phyloP scores from a whole-genome alignment of 306 rosid genomes.

The Lathyrus tuberosus region DNA sequence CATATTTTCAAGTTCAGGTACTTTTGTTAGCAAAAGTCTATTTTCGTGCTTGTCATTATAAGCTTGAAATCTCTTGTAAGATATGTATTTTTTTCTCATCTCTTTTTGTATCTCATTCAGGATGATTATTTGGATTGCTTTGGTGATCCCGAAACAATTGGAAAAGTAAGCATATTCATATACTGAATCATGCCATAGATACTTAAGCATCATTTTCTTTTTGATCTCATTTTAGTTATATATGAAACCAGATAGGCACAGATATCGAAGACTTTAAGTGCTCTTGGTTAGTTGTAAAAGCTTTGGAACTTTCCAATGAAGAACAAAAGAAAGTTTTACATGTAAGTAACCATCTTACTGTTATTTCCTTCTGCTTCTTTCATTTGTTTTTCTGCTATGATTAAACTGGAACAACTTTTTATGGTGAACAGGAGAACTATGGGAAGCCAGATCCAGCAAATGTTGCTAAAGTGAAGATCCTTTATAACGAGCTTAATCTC shows the following conservation, averaged over 20 bases:
- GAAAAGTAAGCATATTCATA: slow-evolving; percentile 60
- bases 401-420: slow-evolving; percentile 24
- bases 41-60: neutral
- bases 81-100: slow-evolving; percentile 5
- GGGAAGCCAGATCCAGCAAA: slow-evolving; percentile 68
- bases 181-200: slow-evolving; percentile 6
- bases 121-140: slow-evolving; percentile 97
- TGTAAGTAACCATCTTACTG: slow-evolving; percentile 52
- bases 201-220: slow-evolving; percentile 19
- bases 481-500: slow-evolving; percentile 73
- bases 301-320: slow-evolving; percentile 70
- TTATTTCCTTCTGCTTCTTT: neutral
- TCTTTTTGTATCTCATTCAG: slow-evolving; percentile 43
- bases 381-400: slow-evolving; percentile 1
- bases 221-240: slow-evolving; percentile 40
- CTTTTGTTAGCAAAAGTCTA: neutral
- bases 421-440: slow-evolving; percentile 65
- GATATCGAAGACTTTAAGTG: slow-evolving; percentile 98
- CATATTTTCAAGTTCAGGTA: slow-evolving; percentile 72
- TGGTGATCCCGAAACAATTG: slow-evolving; percentile 79
- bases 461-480: slow-evolving; percentile 73
- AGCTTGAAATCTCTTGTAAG: slow-evolving; percentile 3
- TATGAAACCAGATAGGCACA: slow-evolving; percentile 76
- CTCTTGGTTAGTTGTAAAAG: slow-evolving; percentile 95
- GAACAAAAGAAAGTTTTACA: slow-evolving; percentile 70